A percentile compares a stretch with the other conserved stretches of the same genome.
Conservation (phyloP, 345 rosid genomes). For the Crucihimalaya himalaica region DNA sequence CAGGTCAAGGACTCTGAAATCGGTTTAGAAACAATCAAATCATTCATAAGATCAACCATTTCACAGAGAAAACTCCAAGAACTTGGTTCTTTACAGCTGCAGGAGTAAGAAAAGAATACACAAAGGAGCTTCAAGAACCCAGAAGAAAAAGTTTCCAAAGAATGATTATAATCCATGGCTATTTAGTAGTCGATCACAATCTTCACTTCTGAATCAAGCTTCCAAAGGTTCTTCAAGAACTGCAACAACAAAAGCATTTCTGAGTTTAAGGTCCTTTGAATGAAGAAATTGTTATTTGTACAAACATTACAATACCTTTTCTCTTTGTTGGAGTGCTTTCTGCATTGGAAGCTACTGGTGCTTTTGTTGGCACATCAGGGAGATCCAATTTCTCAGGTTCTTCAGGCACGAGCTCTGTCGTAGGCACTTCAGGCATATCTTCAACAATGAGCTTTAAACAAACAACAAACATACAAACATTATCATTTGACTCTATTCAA, state of each 20-base stretch:
- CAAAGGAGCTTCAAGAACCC: conserved; percentile 21
- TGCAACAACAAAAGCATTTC: conserved; percentile 36
- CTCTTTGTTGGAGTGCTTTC: conserved; percentile 47
- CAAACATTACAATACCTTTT: conserved; percentile 53
- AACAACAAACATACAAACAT: conserved; percentile 1
- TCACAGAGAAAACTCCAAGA: conserved; percentile 2
- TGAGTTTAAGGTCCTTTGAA: conserved; percentile 1
- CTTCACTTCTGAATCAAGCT: conserved; percentile 49
- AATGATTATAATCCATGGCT: conserved; percentile 13
- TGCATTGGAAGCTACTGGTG: conserved; percentile 48
- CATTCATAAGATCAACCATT: neutral
- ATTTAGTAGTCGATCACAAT: neutral
- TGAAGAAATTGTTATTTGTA: neutral
- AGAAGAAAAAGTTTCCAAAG: conserved; percentile 9
- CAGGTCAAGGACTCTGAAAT: neutral
- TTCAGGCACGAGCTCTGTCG: conserved; percentile 43
- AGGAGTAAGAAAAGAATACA: conserved; percentile 18
- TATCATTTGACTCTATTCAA: conserved; percentile 10
- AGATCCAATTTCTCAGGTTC: conserved; percentile 60
- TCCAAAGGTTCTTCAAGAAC: conserved; percentile 83
- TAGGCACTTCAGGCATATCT: conserved; percentile 81
- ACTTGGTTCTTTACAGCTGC: conserved; percentile 12
- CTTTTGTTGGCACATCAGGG: conserved; percentile 78
- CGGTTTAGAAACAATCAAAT: neutral
- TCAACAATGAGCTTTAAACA: conserved; percentile 56